Conservation (phyloP, 192 early-diverging fungal species). For the Backusella parvicylindrica region DNA sequence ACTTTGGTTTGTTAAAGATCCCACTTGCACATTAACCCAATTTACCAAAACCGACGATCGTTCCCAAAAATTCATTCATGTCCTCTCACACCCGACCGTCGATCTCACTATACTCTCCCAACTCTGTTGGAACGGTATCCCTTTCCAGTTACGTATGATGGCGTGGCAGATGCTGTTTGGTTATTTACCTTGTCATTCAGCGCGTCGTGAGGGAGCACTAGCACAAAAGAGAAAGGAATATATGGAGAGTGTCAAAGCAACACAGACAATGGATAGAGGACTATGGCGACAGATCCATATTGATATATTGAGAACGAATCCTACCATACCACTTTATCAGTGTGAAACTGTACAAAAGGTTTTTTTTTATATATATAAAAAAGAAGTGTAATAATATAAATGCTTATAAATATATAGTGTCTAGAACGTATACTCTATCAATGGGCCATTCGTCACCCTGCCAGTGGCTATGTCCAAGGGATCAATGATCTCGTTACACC, state of each 20-base stretch:
- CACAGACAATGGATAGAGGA: constrained; percentile 82
- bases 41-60: constrained; percentile 19
- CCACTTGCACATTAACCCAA: neutral
- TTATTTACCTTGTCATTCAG: constrained; percentile 85
- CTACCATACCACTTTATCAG: constrained; percentile 82
- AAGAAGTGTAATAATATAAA: neutral
- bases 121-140: constrained; percentile 93
- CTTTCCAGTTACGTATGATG: constrained; percentile 76
- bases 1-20: neutral
- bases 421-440: constrained; percentile 92
- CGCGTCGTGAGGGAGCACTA: constrained; percentile 76
- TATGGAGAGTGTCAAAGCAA: constrained; percentile 76
- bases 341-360: constrained; percentile 75
- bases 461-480: constrained; percentile 98
- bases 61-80: constrained; percentile 45
- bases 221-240: constrained; percentile 92
- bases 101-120: constrained; percentile 74
- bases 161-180: constrained; percentile 97
- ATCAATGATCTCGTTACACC: constrained; percentile 98
- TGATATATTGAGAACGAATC: constrained; percentile 89
- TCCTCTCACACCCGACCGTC: constrained; percentile 54
- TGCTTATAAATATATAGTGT: constrained; percentile 42
- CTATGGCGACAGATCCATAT: constrained; percentile 97
- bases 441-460: constrained; percentile 97
- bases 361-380: too few relatives aligned